Conservation (phyloP, 345 rosid species). For the Boechera stricta region DNA sequence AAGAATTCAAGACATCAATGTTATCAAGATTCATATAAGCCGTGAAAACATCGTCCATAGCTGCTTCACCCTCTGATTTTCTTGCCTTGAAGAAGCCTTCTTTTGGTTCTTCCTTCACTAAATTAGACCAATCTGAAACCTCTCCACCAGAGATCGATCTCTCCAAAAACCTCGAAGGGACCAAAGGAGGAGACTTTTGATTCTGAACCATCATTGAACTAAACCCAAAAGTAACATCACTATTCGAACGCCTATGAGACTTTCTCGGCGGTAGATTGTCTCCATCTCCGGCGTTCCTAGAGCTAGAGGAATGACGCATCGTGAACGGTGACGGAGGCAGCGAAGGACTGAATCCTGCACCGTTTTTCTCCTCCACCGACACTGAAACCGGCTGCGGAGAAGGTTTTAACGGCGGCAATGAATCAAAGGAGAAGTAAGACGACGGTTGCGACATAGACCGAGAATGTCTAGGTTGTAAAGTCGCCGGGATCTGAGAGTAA, state of each 20-base stretch:
- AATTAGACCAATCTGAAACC: constrained; percentile 46
- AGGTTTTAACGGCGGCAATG: constrained; percentile 65
- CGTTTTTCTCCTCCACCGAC: constrained; percentile 72
- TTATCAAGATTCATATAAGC: constrained; percentile 74
- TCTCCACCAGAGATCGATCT: constrained; percentile 58
- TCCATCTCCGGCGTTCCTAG: constrained; percentile 44
- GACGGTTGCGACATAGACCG: constrained; percentile 66
- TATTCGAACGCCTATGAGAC: constrained; percentile 84
- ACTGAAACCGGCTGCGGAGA: constrained; percentile 55
- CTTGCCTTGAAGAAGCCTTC: constrained; percentile 40
- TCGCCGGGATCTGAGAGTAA: constrained; percentile 50
- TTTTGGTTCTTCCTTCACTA: constrained; percentile 55
- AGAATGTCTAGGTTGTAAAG: constrained; percentile 57
- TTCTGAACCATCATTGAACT: constrained; percentile 44
- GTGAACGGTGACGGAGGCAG: constrained; percentile 76
- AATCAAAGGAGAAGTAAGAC: constrained; percentile 60
- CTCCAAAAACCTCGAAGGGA: constrained; percentile 61
- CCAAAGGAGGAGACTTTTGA: constrained; percentile 61
- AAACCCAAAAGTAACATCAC: constrained; percentile 87
- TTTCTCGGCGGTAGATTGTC: constrained; percentile 83
- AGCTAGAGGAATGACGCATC: constrained; percentile 48
- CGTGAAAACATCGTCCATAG: constrained; percentile 63
- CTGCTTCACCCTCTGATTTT: constrained; percentile 58
- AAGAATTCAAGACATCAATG: constrained; percentile 67
- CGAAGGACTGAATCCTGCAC: constrained; percentile 51